Conservation (phyloP, 75 land plant species). For the Pinus tabuliformis region DNA sequence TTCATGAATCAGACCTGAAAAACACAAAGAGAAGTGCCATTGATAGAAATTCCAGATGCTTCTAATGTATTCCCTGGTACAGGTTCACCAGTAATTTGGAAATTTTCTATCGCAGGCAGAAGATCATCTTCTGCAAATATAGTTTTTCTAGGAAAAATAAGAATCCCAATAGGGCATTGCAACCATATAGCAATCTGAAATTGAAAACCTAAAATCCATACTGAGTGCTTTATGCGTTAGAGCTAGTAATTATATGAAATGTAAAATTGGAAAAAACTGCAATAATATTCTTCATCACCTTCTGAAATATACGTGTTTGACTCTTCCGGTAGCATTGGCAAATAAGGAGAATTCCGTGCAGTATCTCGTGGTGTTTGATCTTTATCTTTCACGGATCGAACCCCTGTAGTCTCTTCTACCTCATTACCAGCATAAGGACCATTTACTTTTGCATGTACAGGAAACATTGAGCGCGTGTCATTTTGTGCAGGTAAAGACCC, state of each 20-base stretch:
- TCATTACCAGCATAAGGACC: constrained; percentile 36
- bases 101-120: constrained; percentile 80
- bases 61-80: constrained; percentile 71
- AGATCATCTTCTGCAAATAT: constrained; percentile 84
- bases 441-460: constrained; percentile 27
- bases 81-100: constrained; percentile 89
- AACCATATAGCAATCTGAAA: not conserved
- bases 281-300: constrained; percentile 16
- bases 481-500: not conserved
- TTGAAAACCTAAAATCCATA: not conserved
- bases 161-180: not conserved
- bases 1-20: constrained; percentile 67
- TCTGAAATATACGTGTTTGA: constrained; percentile 65
- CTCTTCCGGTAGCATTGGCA: constrained; percentile 82
- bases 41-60: constrained; percentile 88
- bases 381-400: constrained; percentile 21
- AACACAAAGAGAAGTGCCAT: constrained; percentile 92
- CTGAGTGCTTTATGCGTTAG: not conserved
- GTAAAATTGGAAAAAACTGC: no score
- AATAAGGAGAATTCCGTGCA: constrained; percentile 50
- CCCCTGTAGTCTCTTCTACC: constrained; percentile 30
- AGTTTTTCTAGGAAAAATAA: constrained; percentile 59
- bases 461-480: constrained; percentile 1
- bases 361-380: constrained; percentile 36
- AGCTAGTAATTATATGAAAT: no score